Evolutionary conservation across 2,329 filamentous ascomycete genomes (phyloP), one percentile per base, ranked within the genome.

Genomic region (Pseudogymnoascus sp.): DNA sequence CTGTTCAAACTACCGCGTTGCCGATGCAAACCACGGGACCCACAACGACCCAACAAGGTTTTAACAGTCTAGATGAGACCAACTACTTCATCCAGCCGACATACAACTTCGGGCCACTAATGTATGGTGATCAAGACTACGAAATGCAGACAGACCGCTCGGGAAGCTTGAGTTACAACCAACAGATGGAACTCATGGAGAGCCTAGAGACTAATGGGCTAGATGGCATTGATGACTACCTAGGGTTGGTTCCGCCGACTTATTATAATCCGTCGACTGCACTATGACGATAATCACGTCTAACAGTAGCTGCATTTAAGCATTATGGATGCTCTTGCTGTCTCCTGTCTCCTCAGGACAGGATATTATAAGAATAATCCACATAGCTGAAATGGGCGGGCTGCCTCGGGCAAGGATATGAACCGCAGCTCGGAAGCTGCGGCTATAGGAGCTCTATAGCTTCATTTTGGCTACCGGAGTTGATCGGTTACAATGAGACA

Each of bases 161-260:
- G 69, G 91, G 86, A 66, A 89, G 81, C 64, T 78, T 95, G 33
- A 92, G 86, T 64, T 88, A 92, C 66, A 84, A 91, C 70, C 90
- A 95, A 74, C 91, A 94, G 74, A 76, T 87, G 66, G 90, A 96
- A 76, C 78, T 96, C 38, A 91, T 95, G 88, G 85, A 87, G 62
- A 86, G 86, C 59, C 80, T 96, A 35, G 89, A 94, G 73, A 89
- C 78, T 68, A 83, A 88, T 66, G 85, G 85, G 0, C 76, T 86
- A 71, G 78, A 77, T 26, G 84, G 87, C 60, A 86, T 88, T 68
- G 81, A 87, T 66, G 78, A 55, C 29, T 55, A 55, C 29, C 29
- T 55, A 3, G 49, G 49, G 1, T 33, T 55, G 16, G 29, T 55
- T 8, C 45, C 49, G 49, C 45, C 49, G 49, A 33, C n/a, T 55